These are phyloP conservation scores for Talaromyces ruber DNA, from an alignment of 495 filamentous ascomycete species.

Conservation along the genomic window DNA sequence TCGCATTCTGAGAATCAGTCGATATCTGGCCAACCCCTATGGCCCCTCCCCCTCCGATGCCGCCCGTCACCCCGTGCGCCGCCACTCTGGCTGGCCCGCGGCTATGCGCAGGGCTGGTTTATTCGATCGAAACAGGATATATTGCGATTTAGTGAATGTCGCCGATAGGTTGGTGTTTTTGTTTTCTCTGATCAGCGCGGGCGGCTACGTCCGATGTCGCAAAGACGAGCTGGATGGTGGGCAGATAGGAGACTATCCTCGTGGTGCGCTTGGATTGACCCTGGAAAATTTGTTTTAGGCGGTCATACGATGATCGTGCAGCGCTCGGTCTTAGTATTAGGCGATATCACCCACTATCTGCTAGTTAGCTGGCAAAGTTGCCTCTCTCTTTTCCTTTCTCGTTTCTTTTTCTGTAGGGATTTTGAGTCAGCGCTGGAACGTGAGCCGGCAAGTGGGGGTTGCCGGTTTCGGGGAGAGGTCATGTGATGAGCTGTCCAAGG, in stretches of 20 bases:
- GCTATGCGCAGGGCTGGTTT: background rate
- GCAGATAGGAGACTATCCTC: background rate
- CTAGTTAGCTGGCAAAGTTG: background rate
- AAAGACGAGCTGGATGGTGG: background rate
- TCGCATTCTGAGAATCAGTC: constrained; percentile 5
- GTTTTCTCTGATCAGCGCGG: background rate
- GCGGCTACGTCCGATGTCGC: constrained; percentile 1
- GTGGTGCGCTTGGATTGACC: background rate
- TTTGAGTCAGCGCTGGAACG: background rate
- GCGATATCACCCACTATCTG: background rate
- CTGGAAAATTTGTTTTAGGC: background rate
- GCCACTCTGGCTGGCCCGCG: constrained; percentile 29
- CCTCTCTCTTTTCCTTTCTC: background rate
- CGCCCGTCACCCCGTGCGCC: constrained; percentile 25
- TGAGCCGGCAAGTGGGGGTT: constrained; percentile 1
- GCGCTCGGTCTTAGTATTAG: background rate
- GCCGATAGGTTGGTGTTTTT: background rate
- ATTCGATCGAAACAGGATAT: background rate
- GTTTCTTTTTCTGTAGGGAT: background rate
- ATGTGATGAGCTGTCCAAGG: background rate
- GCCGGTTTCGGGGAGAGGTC: background rate
- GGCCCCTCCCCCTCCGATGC: constrained; percentile 27
- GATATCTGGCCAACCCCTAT: constrained; percentile 22
- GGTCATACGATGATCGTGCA: background rate
- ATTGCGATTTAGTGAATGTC: background rate